phyloP scores from a whole-genome alignment of 164 flowering plant species.

The grape (Vitis vinifera) region ASM3070453v1 NC_081807.1:1349001-1349500 shows the following conservation, averaged over 20 bases:
- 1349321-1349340: slow-evolving; percentile 90
- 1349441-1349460: slow-evolving; percentile 49
- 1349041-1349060: slow-evolving; percentile 29
- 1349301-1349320: slow-evolving; percentile 99
- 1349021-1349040: slow-evolving; percentile 42
- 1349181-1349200: slow-evolving; percentile 12
- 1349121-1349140: slow-evolving; percentile 16
- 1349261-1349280: slow-evolving; percentile 20
- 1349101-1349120: slow-evolving; percentile 29
- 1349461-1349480: slow-evolving; percentile 37
- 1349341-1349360: slow-evolving; percentile 93
- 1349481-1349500: slow-evolving; percentile 31
- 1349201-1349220: slow-evolving; percentile 65
- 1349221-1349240: slow-evolving; percentile 71
- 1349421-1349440: slow-evolving; percentile 20
- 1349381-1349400: slow-evolving; percentile 61
- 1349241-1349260: slow-evolving; percentile 42
- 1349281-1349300: slow-evolving; percentile 56
- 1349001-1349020: slow-evolving; percentile 85
- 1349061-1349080: slow-evolving; percentile 29
- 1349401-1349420: slow-evolving; percentile 12
- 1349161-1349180: slow-evolving; percentile 36
- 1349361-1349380: slow-evolving; percentile 88
- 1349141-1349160: slow-evolving; percentile 55
- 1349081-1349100: slow-evolving; percentile 40